Base-by-base conservation (phyloP, 208 protist genomes). In the Crithidia fasciculata region DNA sequence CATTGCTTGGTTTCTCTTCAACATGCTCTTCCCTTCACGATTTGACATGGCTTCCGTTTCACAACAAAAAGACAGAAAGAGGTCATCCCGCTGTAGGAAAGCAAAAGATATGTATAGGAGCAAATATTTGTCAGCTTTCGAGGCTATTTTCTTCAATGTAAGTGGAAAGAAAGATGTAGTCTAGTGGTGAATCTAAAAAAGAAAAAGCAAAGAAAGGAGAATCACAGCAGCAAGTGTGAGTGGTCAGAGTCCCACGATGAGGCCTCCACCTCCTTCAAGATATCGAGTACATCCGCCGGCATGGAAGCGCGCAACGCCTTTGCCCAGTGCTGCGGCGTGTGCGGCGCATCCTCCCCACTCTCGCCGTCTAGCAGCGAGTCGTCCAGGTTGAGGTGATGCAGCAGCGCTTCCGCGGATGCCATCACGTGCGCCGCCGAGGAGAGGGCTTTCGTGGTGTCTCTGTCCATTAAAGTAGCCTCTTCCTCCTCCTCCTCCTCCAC, bases 191-290 rank as follows among this genome's bases (percentile, higher is more conserved):
- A 18, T 41, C 12, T 39, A 47, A 62, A 10, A 45, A 18, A 62
- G 39, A 62, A 43, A 50, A 63, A 49, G 4, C 4, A 45, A 12
- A 8, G 41, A 15, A 41, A 49, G 47, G 28, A 50, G 44, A 69
- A 57, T 39, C 6, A 16, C 3, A 4, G 7, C 16, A 69, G 50
- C 5, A 50, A 16, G 7, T 15, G 49, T n/a, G 68, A 28, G 45
- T 43, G 74, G 40, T 47, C 60, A 43, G 61, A 37, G 53, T 47
- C 52, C 18, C 18, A 37, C 16, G 74, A 74, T 10, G 57, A 45
- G 8, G 13, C 19, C 67, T 68, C 74, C 9, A 50, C 74, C 66
- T 73, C 67, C 61, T 73, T 44, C 52, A 79, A 37, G 2, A 64
- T 19, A 10, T 52, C 67, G 13, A 73, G 43, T 16, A 73, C 41